A percentile compares a stretch with the other conserved stretches of the same genome.
These are phyloP conservation scores for Phytophthora melonis DNA, from an alignment of 352 stramenopile species.

Conservation along the genomic window DNA sequence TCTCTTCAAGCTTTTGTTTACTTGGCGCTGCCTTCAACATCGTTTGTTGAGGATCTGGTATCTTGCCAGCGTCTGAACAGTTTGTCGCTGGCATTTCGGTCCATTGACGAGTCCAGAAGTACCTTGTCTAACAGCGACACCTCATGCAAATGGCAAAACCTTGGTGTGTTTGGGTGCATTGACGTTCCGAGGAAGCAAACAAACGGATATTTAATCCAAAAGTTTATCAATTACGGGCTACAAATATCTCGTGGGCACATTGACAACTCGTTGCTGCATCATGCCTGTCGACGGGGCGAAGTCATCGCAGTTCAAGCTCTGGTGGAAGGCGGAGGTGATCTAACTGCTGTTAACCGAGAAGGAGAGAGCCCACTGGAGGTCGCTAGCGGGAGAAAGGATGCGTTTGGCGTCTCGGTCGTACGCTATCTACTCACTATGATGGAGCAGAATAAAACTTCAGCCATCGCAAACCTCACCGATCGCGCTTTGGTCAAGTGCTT, in stretches of 20 bases:
- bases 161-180: constrained; percentile 65
- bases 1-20: constrained; percentile 55
- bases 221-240: constrained; percentile 56
- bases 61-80: constrained; percentile 11
- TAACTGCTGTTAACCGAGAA: constrained; percentile 37
- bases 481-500: constrained; percentile 54
- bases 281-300: constrained; percentile 47
- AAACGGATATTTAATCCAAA: constrained; percentile 54
- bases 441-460: background rate
- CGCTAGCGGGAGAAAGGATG: constrained; percentile 53
- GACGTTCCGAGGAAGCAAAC: constrained; percentile 41
- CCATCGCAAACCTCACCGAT: constrained; percentile 25
- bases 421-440: constrained; percentile 36
- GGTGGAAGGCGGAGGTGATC: constrained; percentile 47
- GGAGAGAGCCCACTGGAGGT: constrained; percentile 47
- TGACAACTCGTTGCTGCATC: constrained; percentile 55
- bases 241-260: constrained; percentile 24
- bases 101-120: constrained; percentile 36
- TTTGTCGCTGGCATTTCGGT: constrained; percentile 29
- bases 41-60: constrained; percentile 32
- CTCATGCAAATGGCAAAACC: constrained; percentile 64
- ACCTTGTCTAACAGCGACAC: constrained; percentile 28
- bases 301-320: constrained; percentile 48
- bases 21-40: constrained; percentile 43
- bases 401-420: constrained; percentile 44